Evolutionary conservation across 768 basidiomycete genomes (phyloP).

Genomic region (Kwoniella bestiolae): DNA sequence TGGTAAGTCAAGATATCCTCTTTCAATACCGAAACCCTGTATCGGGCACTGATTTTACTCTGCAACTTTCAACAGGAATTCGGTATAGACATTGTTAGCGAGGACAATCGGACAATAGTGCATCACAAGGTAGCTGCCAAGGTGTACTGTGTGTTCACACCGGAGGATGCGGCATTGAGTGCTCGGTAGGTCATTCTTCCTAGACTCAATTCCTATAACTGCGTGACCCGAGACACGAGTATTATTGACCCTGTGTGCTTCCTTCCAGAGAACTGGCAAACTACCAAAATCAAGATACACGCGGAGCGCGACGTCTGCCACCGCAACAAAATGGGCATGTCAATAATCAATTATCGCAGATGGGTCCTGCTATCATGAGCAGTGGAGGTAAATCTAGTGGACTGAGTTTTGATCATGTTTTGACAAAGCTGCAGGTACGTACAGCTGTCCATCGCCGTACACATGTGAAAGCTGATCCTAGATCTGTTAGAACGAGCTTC

Average conservation of each 20-base stretch:
- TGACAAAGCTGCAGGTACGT: slow-evolving; percentile 73
- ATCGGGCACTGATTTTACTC: not conserved
- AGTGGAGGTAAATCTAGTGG: slow-evolving; percentile 69
- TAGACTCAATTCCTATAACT: not conserved
- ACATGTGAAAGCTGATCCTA: not conserved
- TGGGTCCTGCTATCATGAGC: slow-evolving; percentile 45
- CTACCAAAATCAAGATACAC: slow-evolving; percentile 48
- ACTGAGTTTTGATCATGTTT: slow-evolving; percentile 87
- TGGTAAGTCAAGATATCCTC: slow-evolving; percentile 65
- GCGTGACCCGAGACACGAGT: not conserved
- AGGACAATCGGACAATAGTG: slow-evolving; percentile 96
- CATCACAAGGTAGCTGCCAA: slow-evolving; percentile 98
- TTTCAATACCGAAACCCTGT: not conserved
- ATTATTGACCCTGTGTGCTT: not conserved
- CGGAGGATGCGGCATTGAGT: slow-evolving; percentile 69
- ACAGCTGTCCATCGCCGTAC: not conserved
- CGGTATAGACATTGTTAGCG: slow-evolving; percentile 97
- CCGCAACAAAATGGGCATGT: slow-evolving; percentile 16
- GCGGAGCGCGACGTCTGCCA: slow-evolving; percentile 23
- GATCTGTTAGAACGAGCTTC: slow-evolving; percentile 70
- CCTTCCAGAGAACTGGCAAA: slow-evolving; percentile 41
- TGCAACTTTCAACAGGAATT: slow-evolving; percentile 72
- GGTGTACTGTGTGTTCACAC: slow-evolving; percentile 82
- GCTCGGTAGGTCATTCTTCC: slow-evolving; percentile 39
- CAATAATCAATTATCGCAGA: slow-evolving; percentile 19